phyloP scores from a whole-genome alignment of 768 basidiomycete genomes.

The Leccinum variicolor region DNA sequence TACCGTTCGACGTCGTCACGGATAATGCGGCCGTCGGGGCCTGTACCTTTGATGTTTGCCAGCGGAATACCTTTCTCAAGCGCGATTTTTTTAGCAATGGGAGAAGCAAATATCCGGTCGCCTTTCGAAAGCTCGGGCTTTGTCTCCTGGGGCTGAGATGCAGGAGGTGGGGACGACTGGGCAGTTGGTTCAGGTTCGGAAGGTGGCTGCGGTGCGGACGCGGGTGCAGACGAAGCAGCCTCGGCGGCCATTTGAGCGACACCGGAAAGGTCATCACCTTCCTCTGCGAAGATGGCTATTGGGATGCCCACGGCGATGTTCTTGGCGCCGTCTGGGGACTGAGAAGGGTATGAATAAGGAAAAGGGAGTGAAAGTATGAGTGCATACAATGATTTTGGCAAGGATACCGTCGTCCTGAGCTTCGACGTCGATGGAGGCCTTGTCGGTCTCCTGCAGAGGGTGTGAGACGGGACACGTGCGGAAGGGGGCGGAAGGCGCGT shows the following conservation, averaged over 20 bases:
- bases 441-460: slow-evolving; percentile 88
- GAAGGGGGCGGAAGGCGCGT: slow-evolving; percentile 26
- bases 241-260: slow-evolving; percentile 71
- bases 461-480: slow-evolving; percentile 5
- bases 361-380: slow-evolving; percentile 1
- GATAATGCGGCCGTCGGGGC: slow-evolving; percentile 91
- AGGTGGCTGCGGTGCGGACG: slow-evolving; percentile 33
- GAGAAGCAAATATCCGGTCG: slow-evolving; percentile 90
- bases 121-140: slow-evolving; percentile 60
- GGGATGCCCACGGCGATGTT: slow-evolving; percentile 79
- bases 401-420: slow-evolving; percentile 97
- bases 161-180: slow-evolving; percentile 32
- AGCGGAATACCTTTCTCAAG: slow-evolving; percentile 92
- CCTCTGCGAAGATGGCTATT: slow-evolving; percentile 92
- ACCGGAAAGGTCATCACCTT: slow-evolving; percentile 90
- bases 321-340: slow-evolving; percentile 87
- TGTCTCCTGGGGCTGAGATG: slow-evolving; percentile 36
- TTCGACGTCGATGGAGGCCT: slow-evolving; percentile 99
- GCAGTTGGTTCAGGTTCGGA: slow-evolving; percentile 43
- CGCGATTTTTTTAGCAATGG: slow-evolving; percentile 96
- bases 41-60: slow-evolving; percentile 85
- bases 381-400: slow-evolving; percentile 90
- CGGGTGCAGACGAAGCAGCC: slow-evolving; percentile 41
- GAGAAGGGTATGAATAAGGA: neutral
- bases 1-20: slow-evolving; percentile 94